These are phyloP conservation scores for Poa annua DNA, from an alignment of 176 grass and related monocot genomes.

Conservation along the genomic window DNA sequence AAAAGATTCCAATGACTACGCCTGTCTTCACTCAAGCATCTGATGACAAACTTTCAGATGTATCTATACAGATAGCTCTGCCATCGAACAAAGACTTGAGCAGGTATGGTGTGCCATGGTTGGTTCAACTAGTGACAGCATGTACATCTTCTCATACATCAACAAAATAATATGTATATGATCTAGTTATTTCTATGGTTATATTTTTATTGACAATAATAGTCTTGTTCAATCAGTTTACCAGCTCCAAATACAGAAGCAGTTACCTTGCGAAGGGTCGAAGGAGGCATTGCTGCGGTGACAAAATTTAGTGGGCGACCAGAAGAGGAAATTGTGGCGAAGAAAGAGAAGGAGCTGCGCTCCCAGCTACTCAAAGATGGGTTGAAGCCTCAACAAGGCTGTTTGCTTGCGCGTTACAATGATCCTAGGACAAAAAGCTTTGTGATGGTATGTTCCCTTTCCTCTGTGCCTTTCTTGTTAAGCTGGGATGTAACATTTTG, in stretches of 20 bases:
- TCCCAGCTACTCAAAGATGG: conserved; percentile 67
- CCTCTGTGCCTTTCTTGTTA: neutral
- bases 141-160: neutral
- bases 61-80: conserved; percentile 87
- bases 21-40: conserved; percentile 90
- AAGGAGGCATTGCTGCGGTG: conserved; percentile 63
- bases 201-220: conserved; percentile 25
- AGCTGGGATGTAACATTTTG: conserved; percentile 11
- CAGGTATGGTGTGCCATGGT: conserved; percentile 36
- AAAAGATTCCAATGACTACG: conserved; percentile 96
- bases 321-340: conserved; percentile 66
- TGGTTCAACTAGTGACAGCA: neutral
- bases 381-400: conserved; percentile 71
- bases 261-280: conserved; percentile 62
- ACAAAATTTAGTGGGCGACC: conserved; percentile 83
- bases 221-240: conserved; percentile 57
- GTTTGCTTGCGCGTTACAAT: conserved; percentile 90
- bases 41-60: conserved; percentile 74
- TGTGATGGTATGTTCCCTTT: conserved; percentile 70
- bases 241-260: conserved; percentile 64
- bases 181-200: neutral
- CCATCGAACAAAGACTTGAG: conserved; percentile 72
- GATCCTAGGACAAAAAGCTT: conserved; percentile 87
- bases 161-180: neutral
- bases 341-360: conserved; percentile 64